A percentile compares a stretch with the other conserved stretches of the same genome.
Conservation (phyloP, 768 basidiomycete genomes). For the Boletus coccyginus region DNA sequence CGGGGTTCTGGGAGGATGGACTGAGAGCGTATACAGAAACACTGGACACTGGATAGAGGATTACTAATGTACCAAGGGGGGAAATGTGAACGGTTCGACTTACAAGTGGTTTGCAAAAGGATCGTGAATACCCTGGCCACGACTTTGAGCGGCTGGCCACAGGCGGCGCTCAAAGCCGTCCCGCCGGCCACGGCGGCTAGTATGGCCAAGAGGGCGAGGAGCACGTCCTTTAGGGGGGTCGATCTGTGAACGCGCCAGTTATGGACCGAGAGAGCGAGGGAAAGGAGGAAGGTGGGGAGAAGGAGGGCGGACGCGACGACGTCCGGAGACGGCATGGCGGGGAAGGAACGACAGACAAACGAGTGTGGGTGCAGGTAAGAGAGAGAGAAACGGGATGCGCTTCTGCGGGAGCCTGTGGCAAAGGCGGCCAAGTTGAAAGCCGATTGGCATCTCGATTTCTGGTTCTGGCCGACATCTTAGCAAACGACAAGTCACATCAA, state of each 20-base stretch:
- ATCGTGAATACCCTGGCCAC: conserved; percentile 14
- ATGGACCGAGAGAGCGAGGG: conserved; percentile 11
- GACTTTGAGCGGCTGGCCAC: conserved; percentile 12
- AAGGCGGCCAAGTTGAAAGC: not conserved
- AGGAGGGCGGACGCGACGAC: conserved; percentile 27
- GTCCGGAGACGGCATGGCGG: conserved; percentile 23
- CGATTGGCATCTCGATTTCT: conserved; percentile 22
- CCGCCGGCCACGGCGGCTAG: conserved; percentile 24
- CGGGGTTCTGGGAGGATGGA: not conserved
- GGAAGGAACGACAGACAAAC: conserved; percentile 18
- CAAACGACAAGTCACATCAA: conserved; percentile 5
- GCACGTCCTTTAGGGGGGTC: conserved; percentile 1
- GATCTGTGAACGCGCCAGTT: conserved; percentile 9
- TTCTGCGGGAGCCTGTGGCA: conserved; percentile 2
- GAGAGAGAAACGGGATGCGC: not conserved
- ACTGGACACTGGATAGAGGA: conserved; percentile 19
- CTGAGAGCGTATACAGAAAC: conserved; percentile 25
- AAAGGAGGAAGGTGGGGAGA: conserved; percentile 22
- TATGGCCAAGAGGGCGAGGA: conserved; percentile 22
- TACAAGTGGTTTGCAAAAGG: conserved; percentile 25
- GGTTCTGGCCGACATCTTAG: conserved; percentile 10
- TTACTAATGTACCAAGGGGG: not conserved
- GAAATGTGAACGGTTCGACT: not conserved
- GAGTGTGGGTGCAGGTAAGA: conserved; percentile 11
- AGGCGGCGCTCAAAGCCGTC: conserved; percentile 16